A percentile compares a stretch with the other conserved stretches of the same genome.
phyloP scores from a whole-genome alignment of 2,329 filamentous ascomycete species.

The Juglanconis oblonga region DNA sequence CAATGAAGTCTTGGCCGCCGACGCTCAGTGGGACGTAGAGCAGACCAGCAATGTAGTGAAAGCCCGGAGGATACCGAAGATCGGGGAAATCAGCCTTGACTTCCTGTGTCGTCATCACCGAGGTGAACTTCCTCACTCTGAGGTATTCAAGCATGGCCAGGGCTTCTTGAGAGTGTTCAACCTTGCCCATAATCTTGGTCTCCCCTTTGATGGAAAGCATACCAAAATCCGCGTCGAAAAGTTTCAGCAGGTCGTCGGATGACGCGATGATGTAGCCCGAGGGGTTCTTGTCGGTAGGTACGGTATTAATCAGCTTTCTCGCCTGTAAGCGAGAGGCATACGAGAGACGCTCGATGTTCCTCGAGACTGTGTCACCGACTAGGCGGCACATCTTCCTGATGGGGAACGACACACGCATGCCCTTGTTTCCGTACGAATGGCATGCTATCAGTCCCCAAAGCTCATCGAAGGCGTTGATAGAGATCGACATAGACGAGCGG shows the following conservation, averaged over 20 bases:
- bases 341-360: slow-evolving; percentile 83
- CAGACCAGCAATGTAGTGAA: slow-evolving; percentile 73
- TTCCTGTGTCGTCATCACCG: slow-evolving; percentile 76
- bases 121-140: slow-evolving; percentile 69
- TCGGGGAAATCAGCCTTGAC: slow-evolving; percentile 76
- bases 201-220: slow-evolving; percentile 83
- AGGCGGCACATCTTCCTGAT: slow-evolving; percentile 90
- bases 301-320: slow-evolving; percentile 82
- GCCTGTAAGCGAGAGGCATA: slow-evolving; percentile 83
- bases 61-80: slow-evolving; percentile 74
- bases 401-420: slow-evolving; percentile 89
- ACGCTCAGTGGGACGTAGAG: slow-evolving; percentile 78
- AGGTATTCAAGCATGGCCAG: slow-evolving; percentile 83
- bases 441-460: slow-evolving; percentile 88
- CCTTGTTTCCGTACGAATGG: slow-evolving; percentile 72
- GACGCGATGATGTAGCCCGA: slow-evolving; percentile 89
- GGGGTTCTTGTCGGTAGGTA: slow-evolving; percentile 75
- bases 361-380: slow-evolving; percentile 79
- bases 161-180: slow-evolving; percentile 77
- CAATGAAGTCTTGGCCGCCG: slow-evolving; percentile 79
- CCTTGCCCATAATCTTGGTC: slow-evolving; percentile 76
- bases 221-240: slow-evolving; percentile 87
- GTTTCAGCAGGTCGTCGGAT: slow-evolving; percentile 76
- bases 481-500: slow-evolving; percentile 92
- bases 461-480: slow-evolving; percentile 80